These are phyloP conservation scores for Phytopythium mirpurense DNA, from an alignment of 352 stramenopile species.

Conservation along the genomic window DNA sequence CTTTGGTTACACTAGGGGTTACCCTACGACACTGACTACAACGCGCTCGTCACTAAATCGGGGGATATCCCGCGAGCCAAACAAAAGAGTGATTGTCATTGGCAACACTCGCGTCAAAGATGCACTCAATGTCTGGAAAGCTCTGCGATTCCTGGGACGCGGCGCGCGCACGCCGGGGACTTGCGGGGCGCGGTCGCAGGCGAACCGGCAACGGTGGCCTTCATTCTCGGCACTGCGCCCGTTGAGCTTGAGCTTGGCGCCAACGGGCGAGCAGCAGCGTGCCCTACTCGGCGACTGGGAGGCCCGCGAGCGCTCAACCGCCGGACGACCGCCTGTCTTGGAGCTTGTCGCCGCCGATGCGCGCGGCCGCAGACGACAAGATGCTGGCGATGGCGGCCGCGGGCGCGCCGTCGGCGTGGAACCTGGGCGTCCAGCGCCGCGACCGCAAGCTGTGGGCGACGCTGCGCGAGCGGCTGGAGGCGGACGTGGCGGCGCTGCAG, in stretches of 20 bases:
- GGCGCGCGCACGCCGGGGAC: background rate
- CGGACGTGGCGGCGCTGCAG: conserved; percentile 41
- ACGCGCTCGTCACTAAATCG: too few species aligned
- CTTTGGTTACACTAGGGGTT: too few species aligned
- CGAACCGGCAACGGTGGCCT: too few species aligned
- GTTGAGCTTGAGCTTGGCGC: too few species aligned
- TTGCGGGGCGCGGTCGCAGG: too few species aligned
- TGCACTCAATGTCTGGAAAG: background rate
- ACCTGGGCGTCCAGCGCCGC: conserved; percentile 49
- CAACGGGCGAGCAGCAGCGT: too few species aligned
- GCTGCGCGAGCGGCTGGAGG: conserved; percentile 49
- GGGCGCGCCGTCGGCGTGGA: conserved; percentile 27
- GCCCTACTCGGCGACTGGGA: too few species aligned
- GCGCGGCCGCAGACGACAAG: background rate
- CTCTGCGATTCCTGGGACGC: conserved; percentile 1
- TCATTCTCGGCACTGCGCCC: background rate
- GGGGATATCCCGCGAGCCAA: too few species aligned
- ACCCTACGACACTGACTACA: too few species aligned
- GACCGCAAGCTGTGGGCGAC: conserved; percentile 64
- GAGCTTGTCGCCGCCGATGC: background rate
- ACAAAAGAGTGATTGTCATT: background rate
- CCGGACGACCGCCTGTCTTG: background rate
- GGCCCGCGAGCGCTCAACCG: too few species aligned
- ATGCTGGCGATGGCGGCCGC: background rate
- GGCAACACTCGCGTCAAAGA: background rate